Base-by-base conservation (phyloP, 495 filamentous ascomycete genomes). In the Oleoguttula mirabilis region DNA sequence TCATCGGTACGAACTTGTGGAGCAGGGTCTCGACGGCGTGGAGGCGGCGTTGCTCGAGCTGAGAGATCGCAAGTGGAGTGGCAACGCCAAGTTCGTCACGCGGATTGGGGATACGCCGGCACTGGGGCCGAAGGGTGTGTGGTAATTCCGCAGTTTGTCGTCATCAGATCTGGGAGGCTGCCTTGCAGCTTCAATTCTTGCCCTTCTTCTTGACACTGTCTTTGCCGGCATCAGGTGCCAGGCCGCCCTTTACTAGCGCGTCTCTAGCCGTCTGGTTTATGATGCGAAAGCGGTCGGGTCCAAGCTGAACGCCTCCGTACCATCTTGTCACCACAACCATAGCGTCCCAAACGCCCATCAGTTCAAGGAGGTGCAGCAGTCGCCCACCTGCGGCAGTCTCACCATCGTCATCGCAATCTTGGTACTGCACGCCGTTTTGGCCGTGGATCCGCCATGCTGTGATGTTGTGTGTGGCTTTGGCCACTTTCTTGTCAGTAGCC, bases 331-430 rank as follows among this genome's bases (percentile, higher is more conserved):
- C 90, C n/a, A 98, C 81, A 1, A 96, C 86, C 58, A 95, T 76
- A 6, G 80, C 75, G 60, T 90, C 75, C 84, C 84, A 93, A 7
- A 92, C 73, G 60, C 86, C 82, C 87, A 95, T 96, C 51, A 88
- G 57, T 67, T 94, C 84, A 77, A 98, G 77, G 34, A 98, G 63
- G 65, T 92, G 83, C 30, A 94, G 65, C 53, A 96, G 54, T 20
- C 90, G 72, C 0, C 80, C 76, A 1, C 90, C 90, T 3, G 90
- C 90, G 17, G 90, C 90, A n/a, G 80, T 83, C 67, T 98, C 90
- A 10, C 90, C 90, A 56, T 98, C 90, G 57, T 96, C 90, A 52
- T 98, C 80, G 56, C 80, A 93, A 62, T 98, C 90, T 58, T 95
- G 84, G 43, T 76, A 82, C 25, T 68, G 69, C 15, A 78, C 72